These are phyloP conservation scores for Pilatotrama ljubarskyi DNA, from an alignment of 768 basidiomycete species.

Conservation along the genomic window DNA sequence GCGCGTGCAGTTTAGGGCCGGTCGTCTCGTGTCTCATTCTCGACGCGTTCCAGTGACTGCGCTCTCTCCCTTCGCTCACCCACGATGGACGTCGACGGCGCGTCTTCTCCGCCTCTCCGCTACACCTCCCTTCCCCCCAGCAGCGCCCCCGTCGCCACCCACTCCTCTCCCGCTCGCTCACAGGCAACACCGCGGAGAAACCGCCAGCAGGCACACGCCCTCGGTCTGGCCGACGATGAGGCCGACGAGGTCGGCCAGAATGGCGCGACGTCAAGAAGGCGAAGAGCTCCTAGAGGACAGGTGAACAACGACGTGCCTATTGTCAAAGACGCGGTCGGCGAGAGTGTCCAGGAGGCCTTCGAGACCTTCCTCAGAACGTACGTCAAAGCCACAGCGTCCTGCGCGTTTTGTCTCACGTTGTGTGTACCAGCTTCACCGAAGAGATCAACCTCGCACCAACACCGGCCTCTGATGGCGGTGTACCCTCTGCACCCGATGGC, in stretches of 20 bases:
- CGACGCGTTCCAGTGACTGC: too few species aligned
- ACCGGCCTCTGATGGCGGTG: slow-evolving; percentile 71
- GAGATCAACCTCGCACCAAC: slow-evolving; percentile 77
- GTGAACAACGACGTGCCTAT: slow-evolving; percentile 72
- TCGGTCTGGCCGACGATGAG: slow-evolving; percentile 45
- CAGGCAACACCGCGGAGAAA: slow-evolving; percentile 27
- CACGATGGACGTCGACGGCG: slow-evolving; percentile 56
- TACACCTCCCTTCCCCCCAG: slow-evolving; percentile 55
- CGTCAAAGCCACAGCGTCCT: slow-evolving; percentile 24
- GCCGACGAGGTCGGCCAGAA: slow-evolving; percentile 38
- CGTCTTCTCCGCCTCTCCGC: slow-evolving; percentile 52
- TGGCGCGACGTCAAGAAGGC: slow-evolving; percentile 30
- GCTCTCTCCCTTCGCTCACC: slow-evolving; percentile 5
- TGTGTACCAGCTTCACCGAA: slow-evolving; percentile 74
- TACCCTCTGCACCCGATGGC: slow-evolving; percentile 54
- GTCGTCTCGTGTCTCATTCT: slow-evolving; percentile 43
- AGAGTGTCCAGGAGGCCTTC: slow-evolving; percentile 91
- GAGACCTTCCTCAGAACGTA: slow-evolving; percentile 91
- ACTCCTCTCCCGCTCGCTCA: slow-evolving; percentile 36
- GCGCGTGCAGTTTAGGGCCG: slow-evolving; percentile 41
- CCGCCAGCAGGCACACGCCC: slow-evolving; percentile 34
- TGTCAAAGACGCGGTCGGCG: slow-evolving; percentile 93
- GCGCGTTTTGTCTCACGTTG: not conserved
- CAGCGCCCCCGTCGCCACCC: slow-evolving; percentile 43
- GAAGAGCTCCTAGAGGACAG: slow-evolving; percentile 47